Conservation (phyloP, 2,329 filamentous ascomycete genomes). For the Neofusicoccum sp. region DNA sequence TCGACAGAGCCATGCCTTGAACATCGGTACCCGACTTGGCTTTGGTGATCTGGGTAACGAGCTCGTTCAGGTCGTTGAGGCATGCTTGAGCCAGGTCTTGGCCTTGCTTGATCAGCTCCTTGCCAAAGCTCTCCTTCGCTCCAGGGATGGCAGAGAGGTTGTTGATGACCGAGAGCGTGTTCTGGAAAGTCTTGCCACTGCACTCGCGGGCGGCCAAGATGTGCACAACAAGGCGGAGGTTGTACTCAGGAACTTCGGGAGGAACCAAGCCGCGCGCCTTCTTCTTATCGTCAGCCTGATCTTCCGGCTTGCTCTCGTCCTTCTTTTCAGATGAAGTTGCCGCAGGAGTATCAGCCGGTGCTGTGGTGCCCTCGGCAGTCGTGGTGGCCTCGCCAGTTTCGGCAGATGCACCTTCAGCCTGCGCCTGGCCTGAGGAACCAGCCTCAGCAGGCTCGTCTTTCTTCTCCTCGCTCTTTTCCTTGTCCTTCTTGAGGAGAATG, state of each 20-base stretch:
- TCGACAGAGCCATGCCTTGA: slow-evolving; percentile 87
- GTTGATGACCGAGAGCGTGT: slow-evolving; percentile 97
- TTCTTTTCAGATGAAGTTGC: slow-evolving; percentile 31
- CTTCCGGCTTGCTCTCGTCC: slow-evolving; percentile 32
- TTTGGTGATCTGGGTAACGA: slow-evolving; percentile 81
- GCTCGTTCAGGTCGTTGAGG: slow-evolving; percentile 76
- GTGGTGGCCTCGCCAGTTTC: slow-evolving; percentile 26
- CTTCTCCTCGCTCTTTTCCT: slow-evolving; percentile 60
- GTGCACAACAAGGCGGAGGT: slow-evolving; percentile 90
- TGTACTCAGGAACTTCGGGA: slow-evolving; percentile 82
- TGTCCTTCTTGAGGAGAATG: slow-evolving; percentile 77
- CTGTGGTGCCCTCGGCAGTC: slow-evolving; percentile 36
- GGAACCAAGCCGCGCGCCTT: slow-evolving; percentile 67
- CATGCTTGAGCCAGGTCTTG: slow-evolving; percentile 82
- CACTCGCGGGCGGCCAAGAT: slow-evolving; percentile 96
- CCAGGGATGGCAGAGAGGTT: slow-evolving; percentile 91
- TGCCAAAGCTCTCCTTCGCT: slow-evolving; percentile 86
- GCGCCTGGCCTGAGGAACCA: slow-evolving; percentile 24
- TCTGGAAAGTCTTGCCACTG: slow-evolving; percentile 95
- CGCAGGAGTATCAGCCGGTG: slow-evolving; percentile 14
- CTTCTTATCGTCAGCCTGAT: slow-evolving; percentile 57
- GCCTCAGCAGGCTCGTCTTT: slow-evolving; percentile 40
- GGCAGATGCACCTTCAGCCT: slow-evolving; percentile 19
- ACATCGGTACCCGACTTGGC: slow-evolving; percentile 90
- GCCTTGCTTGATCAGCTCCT: slow-evolving; percentile 85